Percentiles rank a stretch among this genome's conserved stretches.
Evolutionary conservation across 768 basidiomycete genomes (phyloP).

Genomic region (Leccinum longicurvipes): DNA sequence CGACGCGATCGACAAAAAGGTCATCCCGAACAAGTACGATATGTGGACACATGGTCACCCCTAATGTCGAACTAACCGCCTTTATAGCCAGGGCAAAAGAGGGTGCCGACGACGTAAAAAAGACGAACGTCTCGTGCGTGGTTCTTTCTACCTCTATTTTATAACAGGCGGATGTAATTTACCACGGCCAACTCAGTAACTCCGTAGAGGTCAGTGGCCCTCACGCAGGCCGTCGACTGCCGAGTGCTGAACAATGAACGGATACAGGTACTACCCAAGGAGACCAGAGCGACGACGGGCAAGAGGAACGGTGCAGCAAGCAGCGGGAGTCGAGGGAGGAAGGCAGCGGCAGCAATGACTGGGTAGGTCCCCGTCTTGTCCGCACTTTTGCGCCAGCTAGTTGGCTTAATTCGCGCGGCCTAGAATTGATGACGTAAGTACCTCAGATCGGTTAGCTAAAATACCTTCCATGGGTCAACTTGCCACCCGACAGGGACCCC

Average conservation of each 20-base stretch:
- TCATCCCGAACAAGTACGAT: slow-evolving; percentile 37
- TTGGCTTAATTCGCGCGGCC: not conserved
- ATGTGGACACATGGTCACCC: slow-evolving; percentile 13
- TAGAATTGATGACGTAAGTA: slow-evolving; percentile 35
- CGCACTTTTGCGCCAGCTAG: not conserved
- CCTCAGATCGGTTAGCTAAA: slow-evolving; percentile 15
- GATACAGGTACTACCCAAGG: slow-evolving; percentile 39
- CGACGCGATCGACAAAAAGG: slow-evolving; percentile 46
- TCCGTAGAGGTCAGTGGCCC: slow-evolving; percentile 25
- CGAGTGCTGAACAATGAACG: not conserved
- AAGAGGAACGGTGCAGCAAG: slow-evolving; percentile 16
- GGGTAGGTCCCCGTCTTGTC: slow-evolving; percentile 10
- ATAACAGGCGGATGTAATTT: slow-evolving; percentile 4
- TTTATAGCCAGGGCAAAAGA: slow-evolving; percentile 17
- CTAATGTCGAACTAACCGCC: slow-evolving; percentile 1
- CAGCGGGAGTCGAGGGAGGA: slow-evolving; percentile 17
- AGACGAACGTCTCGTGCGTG: slow-evolving; percentile 25
- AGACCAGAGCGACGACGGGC: slow-evolving; percentile 32
- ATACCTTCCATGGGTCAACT: slow-evolving; percentile 9
- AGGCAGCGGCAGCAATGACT: slow-evolving; percentile 6
- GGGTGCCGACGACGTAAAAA: slow-evolving; percentile 5
- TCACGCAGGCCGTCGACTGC: not conserved
- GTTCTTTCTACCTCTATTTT: not conserved
- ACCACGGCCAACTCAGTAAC: slow-evolving; percentile 16
- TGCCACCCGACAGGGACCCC: slow-evolving; percentile 23